Conservation (phyloP, 805 yeast species). For the Barnettozyma botsteinii region DNA sequence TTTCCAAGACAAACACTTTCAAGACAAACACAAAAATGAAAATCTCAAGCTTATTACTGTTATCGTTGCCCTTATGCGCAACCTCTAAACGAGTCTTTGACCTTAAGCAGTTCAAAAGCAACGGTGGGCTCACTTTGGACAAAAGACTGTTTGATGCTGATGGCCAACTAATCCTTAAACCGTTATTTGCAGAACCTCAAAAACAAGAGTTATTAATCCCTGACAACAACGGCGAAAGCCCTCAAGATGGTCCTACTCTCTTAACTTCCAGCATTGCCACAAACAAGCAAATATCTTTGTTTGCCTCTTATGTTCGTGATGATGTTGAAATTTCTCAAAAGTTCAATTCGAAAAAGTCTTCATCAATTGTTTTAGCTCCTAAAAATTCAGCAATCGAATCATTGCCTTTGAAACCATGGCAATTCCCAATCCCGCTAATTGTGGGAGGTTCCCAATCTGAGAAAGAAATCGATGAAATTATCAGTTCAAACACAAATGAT, state of each 20-base stretch:
- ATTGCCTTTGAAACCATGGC: conserved; percentile 68
- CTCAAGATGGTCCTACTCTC: conserved; percentile 24
- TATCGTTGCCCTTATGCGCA: not conserved
- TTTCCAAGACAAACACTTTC: not conserved
- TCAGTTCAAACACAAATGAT: conserved; percentile 44
- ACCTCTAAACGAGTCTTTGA: not conserved
- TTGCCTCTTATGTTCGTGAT: conserved; percentile 68
- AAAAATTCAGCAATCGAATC: conserved; percentile 52
- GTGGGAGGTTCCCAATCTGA: conserved; percentile 28
- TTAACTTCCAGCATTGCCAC: conserved; percentile 29
- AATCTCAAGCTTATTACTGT: not conserved
- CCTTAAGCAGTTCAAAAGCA: not conserved
- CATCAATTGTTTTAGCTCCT: conserved; percentile 65
- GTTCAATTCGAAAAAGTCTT: conserved; percentile 39
- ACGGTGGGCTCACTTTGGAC: not conserved
- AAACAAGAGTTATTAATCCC: conserved; percentile 14
- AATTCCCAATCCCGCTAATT: conserved; percentile 53
- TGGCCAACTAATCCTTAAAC: conserved; percentile 6
- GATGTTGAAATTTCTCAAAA: conserved; percentile 41
- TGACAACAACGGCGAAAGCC: conserved; percentile 22
- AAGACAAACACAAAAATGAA: not conserved
- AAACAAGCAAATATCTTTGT: conserved; percentile 45
- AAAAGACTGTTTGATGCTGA: no score
- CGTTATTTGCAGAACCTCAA: conserved; percentile 19
- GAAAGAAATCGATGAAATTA: conserved; percentile 41